Percentiles rank a stretch among this genome's conserved stretches.
These are phyloP conservation scores for Trichophyton benhamiae DNA, from an alignment of 2,329 filamentous ascomycete genomes.

Conservation along the genomic window DNA sequence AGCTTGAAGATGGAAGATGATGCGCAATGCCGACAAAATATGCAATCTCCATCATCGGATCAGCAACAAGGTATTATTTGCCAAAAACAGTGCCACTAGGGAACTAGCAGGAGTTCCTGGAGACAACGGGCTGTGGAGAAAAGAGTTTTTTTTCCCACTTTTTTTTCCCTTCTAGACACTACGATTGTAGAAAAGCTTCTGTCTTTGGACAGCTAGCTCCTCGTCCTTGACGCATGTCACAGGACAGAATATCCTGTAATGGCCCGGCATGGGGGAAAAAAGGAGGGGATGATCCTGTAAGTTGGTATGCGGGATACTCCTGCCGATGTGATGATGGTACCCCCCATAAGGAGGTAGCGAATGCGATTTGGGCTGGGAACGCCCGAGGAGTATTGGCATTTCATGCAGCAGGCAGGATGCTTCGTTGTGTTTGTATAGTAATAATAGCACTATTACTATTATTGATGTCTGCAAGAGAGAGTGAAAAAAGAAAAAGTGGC, in stretches of 20 bases:
- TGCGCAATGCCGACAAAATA: neutral
- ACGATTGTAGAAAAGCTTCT: neutral
- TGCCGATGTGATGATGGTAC: neutral
- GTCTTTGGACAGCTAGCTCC: neutral
- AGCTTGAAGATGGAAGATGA: neutral
- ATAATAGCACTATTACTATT: neutral
- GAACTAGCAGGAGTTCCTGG: neutral
- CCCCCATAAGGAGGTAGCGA: neutral
- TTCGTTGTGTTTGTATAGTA: neutral
- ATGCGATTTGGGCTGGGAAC: neutral
- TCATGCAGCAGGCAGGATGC: neutral
- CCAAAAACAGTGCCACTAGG: neutral
- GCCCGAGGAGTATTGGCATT: neutral
- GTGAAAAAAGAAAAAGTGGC: neutral
- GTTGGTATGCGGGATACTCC: neutral
- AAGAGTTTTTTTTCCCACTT: neutral
- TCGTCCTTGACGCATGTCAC: neutral
- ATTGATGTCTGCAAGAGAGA: neutral
- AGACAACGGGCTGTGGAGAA: slow-evolving; percentile 1
- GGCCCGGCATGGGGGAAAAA: neutral
- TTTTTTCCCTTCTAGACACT: no score
- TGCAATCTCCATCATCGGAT: neutral
- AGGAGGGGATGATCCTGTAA: neutral
- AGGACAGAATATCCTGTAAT: neutral
- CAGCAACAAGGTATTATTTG: neutral